Evolutionary conservation across 2,329 filamentous ascomycete species (phyloP).

Genomic region (Alternaria dauci): DNA sequence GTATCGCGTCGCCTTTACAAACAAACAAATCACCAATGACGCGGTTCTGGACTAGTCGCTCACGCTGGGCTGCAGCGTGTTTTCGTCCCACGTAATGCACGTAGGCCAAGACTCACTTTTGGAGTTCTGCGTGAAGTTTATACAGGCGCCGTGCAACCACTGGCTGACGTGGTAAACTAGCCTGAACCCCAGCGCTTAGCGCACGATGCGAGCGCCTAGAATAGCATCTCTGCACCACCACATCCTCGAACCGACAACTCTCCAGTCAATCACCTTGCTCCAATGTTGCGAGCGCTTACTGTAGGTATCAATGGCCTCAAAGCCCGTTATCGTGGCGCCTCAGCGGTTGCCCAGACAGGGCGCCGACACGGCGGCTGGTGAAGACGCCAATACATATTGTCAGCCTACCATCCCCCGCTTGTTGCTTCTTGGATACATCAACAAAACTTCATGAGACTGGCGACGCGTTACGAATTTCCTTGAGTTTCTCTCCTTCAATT

Average conservation of each 20-base stretch:
- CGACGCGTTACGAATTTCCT: slow-evolving; percentile 48
- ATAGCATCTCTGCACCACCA: slow-evolving; percentile 43
- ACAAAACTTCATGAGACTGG: slow-evolving; percentile 46
- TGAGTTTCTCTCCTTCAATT: slow-evolving; percentile 48
- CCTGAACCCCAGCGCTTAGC: slow-evolving; percentile 43
- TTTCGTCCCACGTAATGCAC: slow-evolving; percentile 31
- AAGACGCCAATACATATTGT: slow-evolving; percentile 46
- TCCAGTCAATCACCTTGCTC: slow-evolving; percentile 35
- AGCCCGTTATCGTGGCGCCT: slow-evolving; percentile 42
- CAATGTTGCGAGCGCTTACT: slow-evolving; percentile 45
- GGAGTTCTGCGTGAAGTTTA: slow-evolving; percentile 32
- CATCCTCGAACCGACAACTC: slow-evolving; percentile 32
- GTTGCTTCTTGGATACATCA: slow-evolving; percentile 37
- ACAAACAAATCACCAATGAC: not conserved
- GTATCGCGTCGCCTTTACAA: not conserved
- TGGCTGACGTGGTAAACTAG: slow-evolving; percentile 33
- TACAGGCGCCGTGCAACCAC: slow-evolving; percentile 31
- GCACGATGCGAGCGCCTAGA: slow-evolving; percentile 39
- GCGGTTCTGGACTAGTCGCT: slow-evolving; percentile 7
- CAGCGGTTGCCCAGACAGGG: slow-evolving; percentile 47
- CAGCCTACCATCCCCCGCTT: slow-evolving; percentile 40
- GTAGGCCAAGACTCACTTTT: slow-evolving; percentile 47
- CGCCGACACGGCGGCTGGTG: slow-evolving; percentile 43
- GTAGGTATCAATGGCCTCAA: slow-evolving; percentile 39
- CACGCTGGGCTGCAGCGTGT: slow-evolving; percentile 23